These are phyloP conservation scores for Microbotryum scabiosae DNA, from an alignment of 1,284 basidiomycete species.

Conservation along the genomic window DNA sequence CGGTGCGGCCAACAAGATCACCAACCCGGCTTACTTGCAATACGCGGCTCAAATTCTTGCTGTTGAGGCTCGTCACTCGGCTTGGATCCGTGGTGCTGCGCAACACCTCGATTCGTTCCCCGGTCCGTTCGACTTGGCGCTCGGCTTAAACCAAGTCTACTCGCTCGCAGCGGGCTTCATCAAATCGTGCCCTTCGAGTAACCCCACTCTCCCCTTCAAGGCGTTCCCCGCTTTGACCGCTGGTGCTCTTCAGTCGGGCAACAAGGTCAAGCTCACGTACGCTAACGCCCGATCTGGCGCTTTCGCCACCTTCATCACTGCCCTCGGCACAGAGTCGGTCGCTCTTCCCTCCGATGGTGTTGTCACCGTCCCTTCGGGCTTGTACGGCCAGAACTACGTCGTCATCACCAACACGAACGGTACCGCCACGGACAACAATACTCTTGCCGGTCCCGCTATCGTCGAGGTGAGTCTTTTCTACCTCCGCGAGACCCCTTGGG, in stretches of 20 bases:
- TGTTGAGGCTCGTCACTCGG: constrained; percentile 5
- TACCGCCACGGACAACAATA: constrained; percentile 41
- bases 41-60: background rate
- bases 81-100: constrained; percentile 13
- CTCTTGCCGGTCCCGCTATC: constrained; percentile 48
- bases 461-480: constrained; percentile 22
- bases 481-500: no score
- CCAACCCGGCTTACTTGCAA: background rate
- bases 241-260: background rate
- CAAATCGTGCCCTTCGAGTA: constrained; percentile 47
- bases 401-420: constrained; percentile 30
- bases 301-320: constrained; percentile 2
- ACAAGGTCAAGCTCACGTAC: constrained; percentile 2
- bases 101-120: constrained; percentile 12
- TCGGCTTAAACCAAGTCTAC: constrained; percentile 40
- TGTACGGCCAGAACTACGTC: constrained; percentile 24
- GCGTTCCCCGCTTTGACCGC: constrained; percentile 21
- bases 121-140: constrained; percentile 47
- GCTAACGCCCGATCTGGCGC: background rate
- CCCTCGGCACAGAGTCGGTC: background rate
- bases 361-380: constrained; percentile 14
- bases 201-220: constrained; percentile 40
- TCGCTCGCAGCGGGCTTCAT: constrained; percentile 42
- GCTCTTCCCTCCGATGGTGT: constrained; percentile 32
- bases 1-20: constrained; percentile 48